Conservation (phyloP, 495 filamentous ascomycete species). For the Aspergillus haitiensis region DNA sequence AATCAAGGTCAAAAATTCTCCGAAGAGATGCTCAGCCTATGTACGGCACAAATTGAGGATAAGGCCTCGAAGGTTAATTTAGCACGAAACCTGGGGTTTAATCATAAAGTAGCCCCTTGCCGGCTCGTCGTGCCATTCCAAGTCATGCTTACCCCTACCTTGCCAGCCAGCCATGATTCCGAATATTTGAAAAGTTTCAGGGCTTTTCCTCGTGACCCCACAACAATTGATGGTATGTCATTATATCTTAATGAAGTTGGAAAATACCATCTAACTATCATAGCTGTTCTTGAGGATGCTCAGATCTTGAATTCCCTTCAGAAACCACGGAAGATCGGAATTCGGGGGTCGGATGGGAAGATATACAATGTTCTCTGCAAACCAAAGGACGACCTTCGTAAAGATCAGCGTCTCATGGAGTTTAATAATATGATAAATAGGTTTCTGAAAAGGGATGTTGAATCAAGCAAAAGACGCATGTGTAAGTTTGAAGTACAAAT, state of each 20-base stretch:
- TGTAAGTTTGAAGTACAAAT: constrained; percentile 41
- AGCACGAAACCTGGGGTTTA: constrained; percentile 75
- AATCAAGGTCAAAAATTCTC: constrained; percentile 77
- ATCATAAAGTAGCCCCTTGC: constrained; percentile 77
- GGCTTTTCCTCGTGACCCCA: constrained; percentile 70
- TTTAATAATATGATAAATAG: constrained; percentile 98
- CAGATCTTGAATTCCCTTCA: constrained; percentile 88
- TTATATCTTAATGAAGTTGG: background rate
- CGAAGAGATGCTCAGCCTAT: constrained; percentile 77
- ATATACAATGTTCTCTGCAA: constrained; percentile 91
- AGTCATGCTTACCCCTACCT: constrained; percentile 73
- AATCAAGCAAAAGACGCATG: constrained; percentile 78
- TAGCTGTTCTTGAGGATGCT: constrained; percentile 77
- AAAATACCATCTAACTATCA: constrained; percentile 33
- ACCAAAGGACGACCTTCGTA: constrained; percentile 95
- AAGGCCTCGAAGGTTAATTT: constrained; percentile 71
- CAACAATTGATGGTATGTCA: constrained; percentile 55
- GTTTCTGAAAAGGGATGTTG: constrained; percentile 84
- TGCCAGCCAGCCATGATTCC: constrained; percentile 72
- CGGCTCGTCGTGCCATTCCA: constrained; percentile 86
- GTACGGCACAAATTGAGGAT: constrained; percentile 68
- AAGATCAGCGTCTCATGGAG: constrained; percentile 97
- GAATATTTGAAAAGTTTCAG: constrained; percentile 70
- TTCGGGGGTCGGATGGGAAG: constrained; percentile 83
- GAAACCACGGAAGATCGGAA: constrained; percentile 85